Conservation (phyloP, 1,139 yeast genomes). For the Geotrichum carabidarum region DNA sequence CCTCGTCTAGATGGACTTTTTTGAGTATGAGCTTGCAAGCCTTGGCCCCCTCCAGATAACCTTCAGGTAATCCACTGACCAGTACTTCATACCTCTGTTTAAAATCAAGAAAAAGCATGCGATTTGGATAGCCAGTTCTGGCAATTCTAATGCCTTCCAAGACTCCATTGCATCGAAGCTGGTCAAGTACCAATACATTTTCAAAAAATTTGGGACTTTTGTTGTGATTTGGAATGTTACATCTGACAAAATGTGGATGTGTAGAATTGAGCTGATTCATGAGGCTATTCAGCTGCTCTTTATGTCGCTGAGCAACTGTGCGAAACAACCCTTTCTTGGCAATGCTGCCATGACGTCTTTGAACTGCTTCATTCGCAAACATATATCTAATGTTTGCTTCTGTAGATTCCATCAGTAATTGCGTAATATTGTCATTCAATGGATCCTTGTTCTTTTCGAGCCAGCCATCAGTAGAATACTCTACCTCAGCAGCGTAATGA, state of each 20-base stretch:
- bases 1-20: conserved; percentile 55
- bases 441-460: conserved; percentile 93
- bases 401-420: conserved; percentile 51
- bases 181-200: conserved; percentile 74
- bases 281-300: conserved; percentile 70
- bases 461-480: conserved; percentile 90
- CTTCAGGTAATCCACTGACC: conserved; percentile 41
- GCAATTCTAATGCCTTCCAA: conserved; percentile 96
- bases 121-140: conserved; percentile 93
- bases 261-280: conserved; percentile 74
- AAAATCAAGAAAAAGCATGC: conserved; percentile 79
- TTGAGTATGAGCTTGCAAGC: conserved; percentile 66
- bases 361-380: conserved; percentile 35
- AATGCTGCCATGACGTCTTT: conserved; percentile 21
- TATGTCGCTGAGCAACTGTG: conserved; percentile 72
- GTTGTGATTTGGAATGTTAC: conserved; percentile 82
- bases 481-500: conserved; percentile 95
- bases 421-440: conserved; percentile 67
- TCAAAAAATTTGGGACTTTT: conserved; percentile 71
- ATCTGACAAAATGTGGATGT: conserved; percentile 94
- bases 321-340: conserved; percentile 49
- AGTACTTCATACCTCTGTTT: conserved; percentile 67
- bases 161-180: conserved; percentile 94
- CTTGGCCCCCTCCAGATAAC: conserved; percentile 46
- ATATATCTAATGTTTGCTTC: conserved; percentile 49